Percentiles rank a stretch among this genome's conserved stretches.
Conservation (phyloP, 768 basidiomycete genomes). For the Suillus plorans region DNA sequence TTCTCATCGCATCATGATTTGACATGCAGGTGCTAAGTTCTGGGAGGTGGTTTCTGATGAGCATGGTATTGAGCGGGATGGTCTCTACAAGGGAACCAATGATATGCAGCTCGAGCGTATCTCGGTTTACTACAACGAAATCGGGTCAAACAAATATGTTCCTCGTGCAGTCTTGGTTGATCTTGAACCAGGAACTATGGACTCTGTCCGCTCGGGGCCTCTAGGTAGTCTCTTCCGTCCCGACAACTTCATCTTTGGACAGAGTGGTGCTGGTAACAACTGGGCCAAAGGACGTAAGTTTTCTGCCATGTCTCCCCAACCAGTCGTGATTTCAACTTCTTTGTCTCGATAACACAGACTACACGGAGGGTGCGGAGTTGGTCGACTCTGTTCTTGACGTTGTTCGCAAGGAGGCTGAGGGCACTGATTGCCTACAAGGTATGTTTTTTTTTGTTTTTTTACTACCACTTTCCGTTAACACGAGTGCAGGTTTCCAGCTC, state of each 20-base stretch:
- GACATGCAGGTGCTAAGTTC: conserved; percentile 78
- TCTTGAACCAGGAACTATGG: conserved; percentile 97
- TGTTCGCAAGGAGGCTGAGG: conserved; percentile 98
- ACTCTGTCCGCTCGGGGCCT: conserved; percentile 87
- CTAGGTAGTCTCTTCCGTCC: conserved; percentile 93
- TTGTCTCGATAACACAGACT: conserved; percentile 40
- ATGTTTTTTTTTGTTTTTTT: conserved; percentile 19
- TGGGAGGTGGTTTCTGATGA: conserved; percentile 99
- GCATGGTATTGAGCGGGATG: conserved; percentile 94
- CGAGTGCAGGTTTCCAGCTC: conserved; percentile 86
- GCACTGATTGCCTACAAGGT: conserved; percentile 96
- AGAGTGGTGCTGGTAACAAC: conserved; percentile 99
- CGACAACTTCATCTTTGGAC: conserved; percentile 98
- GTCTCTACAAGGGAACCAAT: conserved; percentile 89
- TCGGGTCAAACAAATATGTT: conserved; percentile 94
- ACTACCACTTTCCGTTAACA: conserved; percentile 4
- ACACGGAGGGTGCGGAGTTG: conserved; percentile 96
- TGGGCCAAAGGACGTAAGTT: conserved; percentile 99
- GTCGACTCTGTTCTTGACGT: conserved; percentile 98
- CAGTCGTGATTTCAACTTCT: not conserved
- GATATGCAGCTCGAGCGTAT: conserved; percentile 97
- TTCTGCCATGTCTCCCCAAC: not conserved
- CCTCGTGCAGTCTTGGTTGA: conserved; percentile 97
- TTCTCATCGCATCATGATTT: conserved; percentile 19
- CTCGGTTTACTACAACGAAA: conserved; percentile 98